A percentile compares a stretch with the other conserved stretches of the same genome.
Evolutionary conservation across 202 grass and related monocot genomes (phyloP).

Genomic region (Elaeis oleifera): DNA sequence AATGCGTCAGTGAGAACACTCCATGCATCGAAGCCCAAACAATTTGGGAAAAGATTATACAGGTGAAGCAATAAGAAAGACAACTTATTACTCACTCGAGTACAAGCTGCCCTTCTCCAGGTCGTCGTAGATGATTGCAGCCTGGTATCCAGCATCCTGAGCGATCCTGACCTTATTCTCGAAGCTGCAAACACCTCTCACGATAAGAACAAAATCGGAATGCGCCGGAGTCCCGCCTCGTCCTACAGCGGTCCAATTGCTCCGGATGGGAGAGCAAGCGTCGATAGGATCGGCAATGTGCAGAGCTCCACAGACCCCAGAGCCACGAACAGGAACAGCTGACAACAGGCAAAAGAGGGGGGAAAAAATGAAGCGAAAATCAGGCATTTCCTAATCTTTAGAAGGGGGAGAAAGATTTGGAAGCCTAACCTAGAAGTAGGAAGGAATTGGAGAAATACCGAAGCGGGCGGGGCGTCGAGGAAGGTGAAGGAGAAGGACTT

Average conservation of each 20-base stretch:
- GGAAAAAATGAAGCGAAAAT: too few species aligned
- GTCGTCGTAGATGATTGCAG: constrained; percentile 64
- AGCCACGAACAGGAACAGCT: constrained; percentile 45
- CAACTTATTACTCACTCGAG: constrained; percentile 48
- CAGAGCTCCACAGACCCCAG: constrained; percentile 66
- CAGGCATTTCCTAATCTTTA: too few species aligned
- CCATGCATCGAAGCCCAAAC: too few species aligned
- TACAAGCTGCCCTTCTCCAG: constrained; percentile 69
- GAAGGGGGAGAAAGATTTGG: too few species aligned
- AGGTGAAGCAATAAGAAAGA: neutral
- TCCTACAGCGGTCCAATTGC: constrained; percentile 9
- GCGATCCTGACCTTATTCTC: constrained; percentile 61
- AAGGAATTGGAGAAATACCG: too few species aligned
- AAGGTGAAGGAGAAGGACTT: too few species aligned
- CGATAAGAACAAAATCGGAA: constrained; percentile 49
- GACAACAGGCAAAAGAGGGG: neutral
- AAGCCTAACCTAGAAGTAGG: too few species aligned
- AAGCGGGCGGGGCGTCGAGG: too few species aligned
- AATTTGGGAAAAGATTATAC: neutral
- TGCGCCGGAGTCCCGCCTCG: neutral
- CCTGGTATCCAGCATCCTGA: constrained; percentile 58
- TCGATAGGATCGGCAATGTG: constrained; percentile 43
- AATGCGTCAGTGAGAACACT: too few species aligned
- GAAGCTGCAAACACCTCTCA: constrained; percentile 66
- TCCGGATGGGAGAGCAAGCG: constrained; percentile 45